These are phyloP conservation scores for Draba incana DNA, from an alignment of 345 rosid genomes.

Conservation along the genomic window DNA sequence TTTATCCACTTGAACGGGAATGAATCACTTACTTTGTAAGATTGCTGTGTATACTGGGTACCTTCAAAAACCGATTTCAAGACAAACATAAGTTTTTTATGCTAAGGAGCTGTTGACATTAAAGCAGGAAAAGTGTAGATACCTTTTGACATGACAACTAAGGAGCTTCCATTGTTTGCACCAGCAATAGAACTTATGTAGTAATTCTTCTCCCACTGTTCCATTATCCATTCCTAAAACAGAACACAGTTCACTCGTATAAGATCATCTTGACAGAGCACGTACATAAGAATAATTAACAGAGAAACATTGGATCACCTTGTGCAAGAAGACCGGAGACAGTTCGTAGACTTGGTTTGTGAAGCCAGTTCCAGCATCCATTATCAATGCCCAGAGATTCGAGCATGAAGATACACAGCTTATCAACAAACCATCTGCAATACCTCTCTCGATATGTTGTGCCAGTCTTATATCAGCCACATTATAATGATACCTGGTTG, in stretches of 20 bases:
- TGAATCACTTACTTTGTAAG: conserved; percentile 93
- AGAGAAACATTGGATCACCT: conserved; percentile 50
- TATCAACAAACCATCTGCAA: conserved; percentile 88
- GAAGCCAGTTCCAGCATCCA: conserved; percentile 97
- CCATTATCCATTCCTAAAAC: conserved; percentile 98
- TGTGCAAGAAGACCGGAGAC: conserved; percentile 79
- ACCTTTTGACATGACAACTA: conserved; percentile 99
- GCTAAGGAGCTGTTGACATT: neutral
- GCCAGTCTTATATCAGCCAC: conserved; percentile 90
- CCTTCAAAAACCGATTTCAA: conserved; percentile 52
- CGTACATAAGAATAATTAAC: conserved; percentile 8
- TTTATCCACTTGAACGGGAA: conserved; percentile 98
- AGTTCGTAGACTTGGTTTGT: conserved; percentile 86
- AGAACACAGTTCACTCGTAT: conserved; percentile 13
- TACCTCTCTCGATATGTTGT: conserved; percentile 94
- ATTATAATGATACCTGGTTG: conserved; percentile 89
- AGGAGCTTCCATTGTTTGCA: conserved; percentile 83
- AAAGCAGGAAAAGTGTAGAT: conserved; percentile 12
- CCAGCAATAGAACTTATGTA: conserved; percentile 96
- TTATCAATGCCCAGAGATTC: conserved; percentile 94
- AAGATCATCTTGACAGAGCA: no score
- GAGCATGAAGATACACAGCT: conserved; percentile 92
- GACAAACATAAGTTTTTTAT: conserved; percentile 1
- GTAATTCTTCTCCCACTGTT: conserved; percentile 95
- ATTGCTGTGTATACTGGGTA: conserved; percentile 87